Evolutionary conservation across 192 early-diverging fungal species (phyloP), one percentile per base, ranked within the genome.

Genomic region (Coemansia sp.): DNA sequence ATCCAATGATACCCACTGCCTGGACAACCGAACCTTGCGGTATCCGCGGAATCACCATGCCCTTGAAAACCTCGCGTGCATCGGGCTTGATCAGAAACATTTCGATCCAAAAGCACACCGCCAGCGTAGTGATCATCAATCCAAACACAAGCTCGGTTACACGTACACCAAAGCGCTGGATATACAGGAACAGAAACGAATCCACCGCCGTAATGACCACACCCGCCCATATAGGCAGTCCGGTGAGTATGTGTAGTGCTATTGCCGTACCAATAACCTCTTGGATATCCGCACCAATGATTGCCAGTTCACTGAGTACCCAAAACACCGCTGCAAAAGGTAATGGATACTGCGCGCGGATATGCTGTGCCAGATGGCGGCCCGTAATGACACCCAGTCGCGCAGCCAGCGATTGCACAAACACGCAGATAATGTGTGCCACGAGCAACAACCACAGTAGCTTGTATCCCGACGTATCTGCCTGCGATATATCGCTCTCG

Each of bases 261-360:
- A 93, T 94, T 1, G 91, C 91, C 4, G 91, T 91, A 8, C 93
- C 93, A 33, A 95, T 82, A 17, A 95, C 90, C 56, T 87, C 85
- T 46, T 87, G 85, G 28, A 87, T 84, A 47, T 87, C 85, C 1
- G 82, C 81, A 0, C 83, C 83, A 22, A 87, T 84, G 25, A 87
- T 87, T 3, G 83, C 85, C n/a, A 82, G 53, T 32, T 87, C 81
- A 15, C 70, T 81, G 35, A 85, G 76, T 23, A 77, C 11, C 81
- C 82, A 87, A 15, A 87, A 65, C 42, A 79, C 37, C 1, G 50
- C 54, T 3, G 80, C 67, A 25, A 74, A 50, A 1, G 66, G 60
- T 28, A 67, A 66, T 48, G 69, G 76, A 36, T 87, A 87, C 34
- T 68, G 71, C 26, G 28, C 33, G 9, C 59, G 58, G 20, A 73